A percentile compares a stretch with the other conserved stretches of the same genome.
Evolutionary conservation across 179 eudicot genomes (phyloP).

Genomic region (Camellia oleifera): DNA sequence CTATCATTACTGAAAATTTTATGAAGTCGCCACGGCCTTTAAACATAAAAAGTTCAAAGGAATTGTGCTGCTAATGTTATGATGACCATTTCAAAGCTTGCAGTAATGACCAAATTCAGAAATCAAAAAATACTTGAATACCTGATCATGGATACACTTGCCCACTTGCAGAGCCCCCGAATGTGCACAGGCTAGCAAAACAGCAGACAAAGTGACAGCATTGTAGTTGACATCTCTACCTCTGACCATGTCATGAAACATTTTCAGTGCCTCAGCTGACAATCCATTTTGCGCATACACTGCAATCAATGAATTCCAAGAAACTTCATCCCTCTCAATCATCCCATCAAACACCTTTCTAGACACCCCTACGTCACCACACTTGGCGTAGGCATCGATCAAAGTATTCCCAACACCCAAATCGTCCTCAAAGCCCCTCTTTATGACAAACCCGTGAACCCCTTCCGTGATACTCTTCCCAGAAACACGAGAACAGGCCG

Average conservation of each 20-base stretch:
- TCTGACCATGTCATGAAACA: constrained; percentile 50
- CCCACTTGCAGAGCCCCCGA: constrained; percentile 59
- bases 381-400: constrained; percentile 70
- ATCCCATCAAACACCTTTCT: constrained; percentile 58
- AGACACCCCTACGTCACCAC: constrained; percentile 50
- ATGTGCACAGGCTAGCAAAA: constrained; percentile 70
- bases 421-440: constrained; percentile 47
- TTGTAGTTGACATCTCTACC: constrained; percentile 34
- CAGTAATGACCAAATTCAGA: background rate
- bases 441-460: constrained; percentile 53
- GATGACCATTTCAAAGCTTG: background rate
- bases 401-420: constrained; percentile 55
- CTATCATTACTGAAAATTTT: too few species aligned
- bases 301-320: constrained; percentile 70
- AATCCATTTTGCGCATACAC: constrained; percentile 59
- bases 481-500: constrained; percentile 53
- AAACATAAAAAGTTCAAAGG: background rate
- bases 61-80: background rate
- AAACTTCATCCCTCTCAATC: constrained; percentile 46
- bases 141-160: constrained; percentile 66
- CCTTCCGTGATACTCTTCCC: constrained; percentile 37
- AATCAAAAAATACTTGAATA: constrained; percentile 2
- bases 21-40: background rate
- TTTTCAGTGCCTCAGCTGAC: constrained; percentile 50
- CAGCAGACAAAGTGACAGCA: constrained; percentile 61